Base-by-base conservation (phyloP, 2,329 filamentous ascomycete species). In the Bipolaris zeicola region DNA sequence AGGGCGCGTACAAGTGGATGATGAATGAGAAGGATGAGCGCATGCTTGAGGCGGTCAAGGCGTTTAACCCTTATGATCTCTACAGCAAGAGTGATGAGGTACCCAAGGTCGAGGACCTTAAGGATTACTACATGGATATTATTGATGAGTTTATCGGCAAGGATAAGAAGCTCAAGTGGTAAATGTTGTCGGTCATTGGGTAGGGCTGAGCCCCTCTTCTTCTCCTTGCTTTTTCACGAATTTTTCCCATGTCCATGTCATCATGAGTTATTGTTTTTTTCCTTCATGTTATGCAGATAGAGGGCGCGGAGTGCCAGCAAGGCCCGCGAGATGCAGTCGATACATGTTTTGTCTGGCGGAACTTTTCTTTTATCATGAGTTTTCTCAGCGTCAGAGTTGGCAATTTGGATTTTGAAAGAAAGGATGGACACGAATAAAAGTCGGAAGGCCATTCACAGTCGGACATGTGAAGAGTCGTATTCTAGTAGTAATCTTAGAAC, bases 61-160 rank as follows among this genome's bases (percentile, higher is more conserved):
- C 90, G 0, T 96, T 96, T 78, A 96, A 96, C 75, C 91, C 92
- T 0, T 96, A 96, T 69, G 92, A 96, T 73, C 73, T 96, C 50
- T 96, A 96, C 80, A 94, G 89, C 80, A 96, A 96, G 87, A 92
- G 88, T 66, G 92, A 96, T 69, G 90, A 86, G 22, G 82, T 92
- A 20, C 92, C 91, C 1, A 87, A 85, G 55, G 85, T 88, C 0
- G 89, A 92, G 70, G 86, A 90, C 68, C 80, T 96, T 55, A 96
- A 94, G 83, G 83, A 85, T 67, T 64, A 79, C 67, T 57, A 47
- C n/a, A 18, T 61, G 28, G 50, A 37, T 24, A 52, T 42, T 13
- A 91, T 92, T 62, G 83, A 91, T 62, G 89, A 91, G 76, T 91
- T 84, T 77, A 90, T 90, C 45, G 73, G 73, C 72, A 87, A 87